A percentile compares a stretch with the other conserved stretches of the same genome.
phyloP scores from a whole-genome alignment of 306 rosid species.

The Begonia peltatifolia region DNA sequence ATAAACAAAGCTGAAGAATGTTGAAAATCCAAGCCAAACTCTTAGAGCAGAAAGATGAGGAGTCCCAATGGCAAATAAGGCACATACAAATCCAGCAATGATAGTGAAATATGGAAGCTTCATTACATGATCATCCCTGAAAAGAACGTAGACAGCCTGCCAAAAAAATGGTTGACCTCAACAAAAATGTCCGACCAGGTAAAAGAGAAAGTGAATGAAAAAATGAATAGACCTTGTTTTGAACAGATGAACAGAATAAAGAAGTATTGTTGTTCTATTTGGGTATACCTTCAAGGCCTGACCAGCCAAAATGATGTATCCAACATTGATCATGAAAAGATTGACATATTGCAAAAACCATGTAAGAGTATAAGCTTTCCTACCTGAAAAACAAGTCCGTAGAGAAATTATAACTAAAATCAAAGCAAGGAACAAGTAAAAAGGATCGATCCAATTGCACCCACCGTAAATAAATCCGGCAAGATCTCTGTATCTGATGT shows the following conservation, averaged over 20 bases:
- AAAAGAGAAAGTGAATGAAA: neutral
- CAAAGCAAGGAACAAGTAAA: neutral
- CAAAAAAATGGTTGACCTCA: neutral
- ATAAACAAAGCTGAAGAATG: conserved; percentile 57
- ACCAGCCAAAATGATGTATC: conserved; percentile 82
- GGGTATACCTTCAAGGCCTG: conserved; percentile 70
- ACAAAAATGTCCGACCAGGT: neutral
- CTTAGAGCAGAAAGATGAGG: conserved; percentile 94
- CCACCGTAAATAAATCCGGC: conserved; percentile 77
- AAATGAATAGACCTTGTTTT: neutral
- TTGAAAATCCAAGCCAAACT: conserved; percentile 83
- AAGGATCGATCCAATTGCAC: neutral
- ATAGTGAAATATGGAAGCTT: conserved; percentile 77
- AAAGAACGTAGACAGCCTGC: conserved; percentile 74
- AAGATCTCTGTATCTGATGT: conserved; percentile 90
- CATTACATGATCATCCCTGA: conserved; percentile 41
- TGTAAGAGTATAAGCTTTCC: conserved; percentile 60
- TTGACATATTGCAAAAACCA: conserved; percentile 84
- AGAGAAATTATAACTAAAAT: neutral
- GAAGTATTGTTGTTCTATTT: neutral
- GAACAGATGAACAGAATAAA: neutral
- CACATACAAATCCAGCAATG: conserved; percentile 70
- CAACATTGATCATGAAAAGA: conserved; percentile 91
- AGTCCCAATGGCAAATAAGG: conserved; percentile 68
- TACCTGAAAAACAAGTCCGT: conserved; percentile 32